Percentiles rank a stretch among this genome's conserved stretches.
phyloP scores from a whole-genome alignment of 108 stramenopile genomes.

The Cyclotella choctawhatcheeana region DNA sequence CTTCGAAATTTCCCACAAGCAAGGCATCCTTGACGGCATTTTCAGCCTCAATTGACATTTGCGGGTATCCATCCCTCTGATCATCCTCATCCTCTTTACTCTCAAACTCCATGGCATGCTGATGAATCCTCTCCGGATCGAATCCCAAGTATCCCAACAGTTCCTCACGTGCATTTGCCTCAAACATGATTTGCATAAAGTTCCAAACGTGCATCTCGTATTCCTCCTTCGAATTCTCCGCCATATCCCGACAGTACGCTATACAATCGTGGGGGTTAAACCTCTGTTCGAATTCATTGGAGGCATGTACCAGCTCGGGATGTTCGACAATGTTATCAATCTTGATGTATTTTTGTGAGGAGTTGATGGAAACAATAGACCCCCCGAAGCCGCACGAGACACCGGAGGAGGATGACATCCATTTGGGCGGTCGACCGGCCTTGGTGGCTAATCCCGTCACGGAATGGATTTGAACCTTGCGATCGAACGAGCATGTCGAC shows the following conservation, averaged over 20 bases:
- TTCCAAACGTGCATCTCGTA: conserved; percentile 83
- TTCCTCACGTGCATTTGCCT: conserved; percentile 88
- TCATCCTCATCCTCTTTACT: conserved; percentile 18
- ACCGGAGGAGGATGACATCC: conserved; percentile 87
- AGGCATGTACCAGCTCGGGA: conserved; percentile 63
- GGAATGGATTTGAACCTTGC: conserved; percentile 94
- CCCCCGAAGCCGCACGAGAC: conserved; percentile 96
- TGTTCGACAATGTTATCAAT: conserved; percentile 74
- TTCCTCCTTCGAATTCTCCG: conserved; percentile 46
- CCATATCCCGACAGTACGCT: conserved; percentile 77
- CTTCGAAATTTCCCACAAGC: conserved; percentile 95
- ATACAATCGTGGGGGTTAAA: conserved; percentile 61
- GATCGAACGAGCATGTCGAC: conserved; percentile 93
- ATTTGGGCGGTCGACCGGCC: conserved; percentile 92
- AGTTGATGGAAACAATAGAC: conserved; percentile 70
- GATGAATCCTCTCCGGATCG: conserved; percentile 75
- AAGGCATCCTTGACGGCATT: conserved; percentile 84
- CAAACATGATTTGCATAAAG: conserved; percentile 96
- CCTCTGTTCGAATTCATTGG: conserved; percentile 72
- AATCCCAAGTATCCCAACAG: conserved; percentile 93
- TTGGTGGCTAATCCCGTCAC: conserved; percentile 69
- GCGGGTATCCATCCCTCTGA: background rate
- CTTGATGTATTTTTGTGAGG: conserved; percentile 51
- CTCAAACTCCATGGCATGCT: conserved; percentile 57
- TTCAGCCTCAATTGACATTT: conserved; percentile 72